These are phyloP conservation scores for Polygonum maritimum DNA, from an alignment of 148 eudicot genomes.

Conservation along the genomic window DNA sequence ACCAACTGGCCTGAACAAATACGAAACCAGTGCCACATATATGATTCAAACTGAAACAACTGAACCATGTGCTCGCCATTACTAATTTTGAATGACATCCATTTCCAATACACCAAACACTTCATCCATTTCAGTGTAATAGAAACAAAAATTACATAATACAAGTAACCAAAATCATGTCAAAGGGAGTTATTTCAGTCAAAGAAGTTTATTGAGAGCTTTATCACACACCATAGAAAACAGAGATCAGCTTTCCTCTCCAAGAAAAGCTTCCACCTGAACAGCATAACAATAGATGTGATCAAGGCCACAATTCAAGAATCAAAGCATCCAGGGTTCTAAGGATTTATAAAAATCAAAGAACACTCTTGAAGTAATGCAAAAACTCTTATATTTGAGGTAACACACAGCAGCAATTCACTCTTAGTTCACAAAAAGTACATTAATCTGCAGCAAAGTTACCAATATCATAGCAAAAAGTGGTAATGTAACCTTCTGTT, in stretches of 20 bases:
- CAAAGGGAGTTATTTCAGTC: not conserved
- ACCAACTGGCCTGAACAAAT: not conserved
- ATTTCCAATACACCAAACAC: not conserved
- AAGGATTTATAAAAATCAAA: not conserved
- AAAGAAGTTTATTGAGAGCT: not conserved
- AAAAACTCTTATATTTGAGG: not conserved
- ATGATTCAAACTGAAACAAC: not conserved
- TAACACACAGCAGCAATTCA: not conserved
- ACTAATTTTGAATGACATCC: not conserved
- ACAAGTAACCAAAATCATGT: not conserved
- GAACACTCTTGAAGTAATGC: not conserved
- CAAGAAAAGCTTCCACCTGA: conserved; percentile 3
- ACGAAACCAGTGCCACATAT: not conserved
- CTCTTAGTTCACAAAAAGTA: not conserved
- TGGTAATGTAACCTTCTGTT: not conserved
- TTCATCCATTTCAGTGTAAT: not conserved
- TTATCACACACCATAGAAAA: not conserved
- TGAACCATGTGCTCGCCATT: not conserved
- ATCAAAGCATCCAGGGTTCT: not conserved
- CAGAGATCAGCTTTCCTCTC: not conserved
- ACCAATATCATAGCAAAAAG: not conserved
- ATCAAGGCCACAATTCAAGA: not conserved
- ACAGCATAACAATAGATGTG: not conserved
- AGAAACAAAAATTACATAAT: not conserved
- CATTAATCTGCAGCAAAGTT: not conserved